These are phyloP conservation scores for Lichenothelia convexa DNA, from an alignment of 495 filamentous ascomycete species.

Conservation along the genomic window DNA sequence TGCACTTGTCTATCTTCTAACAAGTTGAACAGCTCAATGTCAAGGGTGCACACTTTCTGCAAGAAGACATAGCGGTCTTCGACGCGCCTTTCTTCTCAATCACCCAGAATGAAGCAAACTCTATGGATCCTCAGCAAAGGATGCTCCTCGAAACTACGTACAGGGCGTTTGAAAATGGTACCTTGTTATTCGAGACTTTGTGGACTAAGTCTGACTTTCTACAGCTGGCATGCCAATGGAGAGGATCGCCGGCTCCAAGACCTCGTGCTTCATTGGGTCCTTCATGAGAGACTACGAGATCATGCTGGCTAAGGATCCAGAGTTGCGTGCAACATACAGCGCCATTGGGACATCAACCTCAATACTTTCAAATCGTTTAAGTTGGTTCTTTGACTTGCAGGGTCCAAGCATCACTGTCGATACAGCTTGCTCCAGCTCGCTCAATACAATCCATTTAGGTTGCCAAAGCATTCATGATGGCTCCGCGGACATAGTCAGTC, in stretches of 20 bases:
- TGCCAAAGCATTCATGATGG: constrained; percentile 1
- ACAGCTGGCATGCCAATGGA: constrained; percentile 1
- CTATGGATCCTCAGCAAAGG: constrained; percentile 5
- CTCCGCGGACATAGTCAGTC: neutral
- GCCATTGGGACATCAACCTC: constrained; percentile 8
- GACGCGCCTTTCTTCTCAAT: constrained; percentile 3
- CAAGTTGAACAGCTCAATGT: no score
- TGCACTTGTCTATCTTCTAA: no score
- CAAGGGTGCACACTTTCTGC: no score
- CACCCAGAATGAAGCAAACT: neutral
- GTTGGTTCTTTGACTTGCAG: constrained; percentile 29
- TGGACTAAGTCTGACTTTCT: no score
- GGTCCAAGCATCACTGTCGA: constrained; percentile 33
- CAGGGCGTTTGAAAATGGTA: constrained; percentile 1
- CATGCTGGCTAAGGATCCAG: neutral
- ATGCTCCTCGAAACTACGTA: constrained; percentile 2
- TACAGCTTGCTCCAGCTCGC: constrained; percentile 31
- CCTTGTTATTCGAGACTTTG: no score
- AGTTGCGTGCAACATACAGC: neutral
- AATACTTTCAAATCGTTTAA: constrained; percentile 33
- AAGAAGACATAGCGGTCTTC: no score
- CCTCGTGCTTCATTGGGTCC: neutral
- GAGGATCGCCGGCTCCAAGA: neutral
- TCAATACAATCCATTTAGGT: constrained; percentile 2
- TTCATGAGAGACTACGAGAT: constrained; percentile 2